phyloP scores from a whole-genome alignment of 192 early-diverging fungal genomes.

The Podila verticillata region DNA sequence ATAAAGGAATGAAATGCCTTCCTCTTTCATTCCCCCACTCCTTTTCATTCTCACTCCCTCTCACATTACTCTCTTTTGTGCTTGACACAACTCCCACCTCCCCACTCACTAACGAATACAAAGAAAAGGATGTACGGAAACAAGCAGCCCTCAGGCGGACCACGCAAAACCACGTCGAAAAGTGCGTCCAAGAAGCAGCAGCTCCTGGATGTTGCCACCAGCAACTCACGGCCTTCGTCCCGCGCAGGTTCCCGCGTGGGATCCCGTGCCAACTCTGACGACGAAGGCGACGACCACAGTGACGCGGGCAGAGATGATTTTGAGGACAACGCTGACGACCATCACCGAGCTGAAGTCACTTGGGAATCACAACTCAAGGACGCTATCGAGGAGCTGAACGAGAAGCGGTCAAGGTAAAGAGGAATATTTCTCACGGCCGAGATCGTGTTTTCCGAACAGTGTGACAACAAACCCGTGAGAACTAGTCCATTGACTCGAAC shows the following conservation, averaged over 20 bases:
- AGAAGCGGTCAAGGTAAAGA: slow-evolving; percentile 62
- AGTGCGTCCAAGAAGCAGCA: slow-evolving; percentile 40
- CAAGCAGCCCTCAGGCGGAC: slow-evolving; percentile 28
- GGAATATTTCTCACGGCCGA: background rate
- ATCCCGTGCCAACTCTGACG: slow-evolving; percentile 40
- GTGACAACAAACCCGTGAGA: too few relatives aligned
- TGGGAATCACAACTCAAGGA: slow-evolving; percentile 61
- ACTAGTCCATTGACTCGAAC: too few relatives aligned
- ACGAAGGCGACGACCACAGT: slow-evolving; percentile 35
- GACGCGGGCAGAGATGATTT: slow-evolving; percentile 10
- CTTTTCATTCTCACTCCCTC: too few relatives aligned
- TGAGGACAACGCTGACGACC: slow-evolving; percentile 23
- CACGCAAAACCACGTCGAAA: slow-evolving; percentile 11
- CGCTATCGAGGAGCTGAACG: slow-evolving; percentile 59
- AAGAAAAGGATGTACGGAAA: slow-evolving; percentile 13
- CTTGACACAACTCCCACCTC: background rate
- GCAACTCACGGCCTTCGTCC: slow-evolving; percentile 25
- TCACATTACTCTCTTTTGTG: background rate
- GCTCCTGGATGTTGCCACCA: slow-evolving; percentile 10
- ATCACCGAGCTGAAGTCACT: slow-evolving; percentile 14
- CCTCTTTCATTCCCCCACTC: too few relatives aligned
- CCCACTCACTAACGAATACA: background rate
- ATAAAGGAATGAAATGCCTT: too few relatives aligned
- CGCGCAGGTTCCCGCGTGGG: slow-evolving; percentile 23
- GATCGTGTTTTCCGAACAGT: background rate